Conservation (phyloP, 2,329 filamentous ascomycete genomes). For the Colletotrichum falcatum region DNA sequence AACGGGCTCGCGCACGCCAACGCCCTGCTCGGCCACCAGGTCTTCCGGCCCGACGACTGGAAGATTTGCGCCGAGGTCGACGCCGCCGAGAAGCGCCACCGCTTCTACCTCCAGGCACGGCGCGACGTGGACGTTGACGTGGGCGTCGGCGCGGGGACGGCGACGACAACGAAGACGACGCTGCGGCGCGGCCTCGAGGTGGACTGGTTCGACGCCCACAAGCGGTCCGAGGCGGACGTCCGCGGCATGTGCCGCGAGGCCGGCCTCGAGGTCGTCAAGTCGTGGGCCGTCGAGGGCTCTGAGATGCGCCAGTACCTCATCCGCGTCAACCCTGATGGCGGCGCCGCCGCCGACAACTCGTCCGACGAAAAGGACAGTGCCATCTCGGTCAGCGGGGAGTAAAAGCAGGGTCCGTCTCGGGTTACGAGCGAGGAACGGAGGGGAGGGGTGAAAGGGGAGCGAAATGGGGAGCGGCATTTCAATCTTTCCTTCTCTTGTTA, state of each 20-base stretch:
- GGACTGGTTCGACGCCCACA: slow-evolving; percentile 60
- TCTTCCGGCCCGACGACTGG: slow-evolving; percentile 54
- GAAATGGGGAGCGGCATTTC: neutral
- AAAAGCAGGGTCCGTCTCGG: neutral
- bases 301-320: slow-evolving; percentile 55
- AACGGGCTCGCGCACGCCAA: slow-evolving; percentile 56
- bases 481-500: too few species aligned
- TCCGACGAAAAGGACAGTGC: slow-evolving; percentile 54
- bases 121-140: slow-evolving; percentile 45
- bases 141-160: too few species aligned
- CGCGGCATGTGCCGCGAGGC: slow-evolving; percentile 55
- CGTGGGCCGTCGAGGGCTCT: slow-evolving; percentile 53
- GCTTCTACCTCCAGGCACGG: slow-evolving; percentile 55
- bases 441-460: neutral
- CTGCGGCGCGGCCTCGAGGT: slow-evolving; percentile 52
- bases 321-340: slow-evolving; percentile 44
- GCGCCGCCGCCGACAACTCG: slow-evolving; percentile 45
- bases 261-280: slow-evolving; percentile 51
- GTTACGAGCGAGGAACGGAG: neutral
- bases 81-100: slow-evolving; percentile 51
- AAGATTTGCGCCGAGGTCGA: slow-evolving; percentile 53
- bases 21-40: slow-evolving; percentile 49
- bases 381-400: slow-evolving; percentile 35
- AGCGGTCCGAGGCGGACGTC: slow-evolving; percentile 53
- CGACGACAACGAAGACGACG: slow-evolving; percentile 43